Evolutionary conservation across 108 stramenopile species (phyloP), one percentile per base, ranked within the genome.

Genomic region (Skeletonema tropicum): DNA sequence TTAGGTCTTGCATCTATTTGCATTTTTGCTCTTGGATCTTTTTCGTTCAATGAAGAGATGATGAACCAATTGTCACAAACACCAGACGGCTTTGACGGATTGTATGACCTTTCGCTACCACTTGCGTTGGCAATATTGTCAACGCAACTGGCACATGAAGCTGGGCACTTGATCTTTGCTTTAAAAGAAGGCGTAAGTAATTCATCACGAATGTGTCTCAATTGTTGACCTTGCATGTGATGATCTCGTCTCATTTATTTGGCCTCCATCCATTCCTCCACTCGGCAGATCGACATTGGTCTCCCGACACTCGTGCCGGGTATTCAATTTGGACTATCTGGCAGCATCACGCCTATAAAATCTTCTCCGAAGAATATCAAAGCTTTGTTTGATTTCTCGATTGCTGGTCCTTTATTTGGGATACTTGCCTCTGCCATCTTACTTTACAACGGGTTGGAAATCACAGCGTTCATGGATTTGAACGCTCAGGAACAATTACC

Each of bases 301-400:
- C 39, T 80, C 31, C 89, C 89, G 23, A 73, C 81, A 14, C 46
- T 88, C 11, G 60, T 90, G n/a, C 89, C 89, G 46, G 77, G 85
- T 8, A 39, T 87, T 36, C 80, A 84, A 26, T 76, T 88, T 38
- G 87, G 87, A 13, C 33, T 85, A 21, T 64, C 75, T 3, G 87
- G 87, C 41, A 41, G 77, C 7, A 86, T 88, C 5, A 87, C 85
- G 41, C 84, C 83, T 4, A 70, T 88, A 11, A 76, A 71, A 45
- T 73, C 83, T 21, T 74, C 86, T 6, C 86, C 87, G 2, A 71
- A 75, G 48, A 87, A 74, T 42, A 64, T 78, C 48, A 88, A 81
- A 39, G 79, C 85, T 31, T 23, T 90, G 32, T 90, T 90, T 74
- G 89, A 90, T 60, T 88, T 90, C 68, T 75, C 84, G 0, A 60